phyloP scores from a whole-genome alignment of 202 grass and related monocot genomes.

The Setaria italica region DNA sequence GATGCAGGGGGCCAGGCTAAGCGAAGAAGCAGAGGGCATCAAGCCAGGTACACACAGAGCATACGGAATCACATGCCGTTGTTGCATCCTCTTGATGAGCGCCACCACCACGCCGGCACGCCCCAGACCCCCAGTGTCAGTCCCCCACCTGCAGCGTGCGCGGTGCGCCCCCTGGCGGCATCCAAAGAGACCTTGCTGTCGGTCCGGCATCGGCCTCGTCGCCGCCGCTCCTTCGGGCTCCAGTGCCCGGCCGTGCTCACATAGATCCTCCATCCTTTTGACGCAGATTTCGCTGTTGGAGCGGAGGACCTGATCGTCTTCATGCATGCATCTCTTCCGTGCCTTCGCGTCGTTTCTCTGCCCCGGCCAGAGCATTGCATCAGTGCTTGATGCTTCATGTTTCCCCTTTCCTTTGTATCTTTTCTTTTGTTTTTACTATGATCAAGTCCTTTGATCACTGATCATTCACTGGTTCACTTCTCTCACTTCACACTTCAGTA shows the following conservation, averaged over 20 bases:
- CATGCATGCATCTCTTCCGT: not conserved
- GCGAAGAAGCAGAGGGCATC: not conserved
- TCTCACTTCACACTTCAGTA: not conserved
- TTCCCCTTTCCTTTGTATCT: not conserved
- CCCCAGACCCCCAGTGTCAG: not conserved
- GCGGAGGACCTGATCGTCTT: not conserved
- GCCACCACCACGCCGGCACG: not conserved
- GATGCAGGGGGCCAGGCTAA: not conserved
- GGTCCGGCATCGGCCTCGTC: not conserved
- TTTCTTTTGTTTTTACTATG: not conserved
- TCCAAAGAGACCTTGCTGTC: not conserved
- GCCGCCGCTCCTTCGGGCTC: not conserved
- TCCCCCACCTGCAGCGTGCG: constrained; percentile 2
- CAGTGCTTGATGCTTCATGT: not conserved
- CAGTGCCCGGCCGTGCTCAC: not conserved
- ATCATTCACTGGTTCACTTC: no score
- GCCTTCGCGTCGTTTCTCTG: not conserved
- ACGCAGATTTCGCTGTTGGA: constrained; percentile 7
- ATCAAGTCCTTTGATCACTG: not conserved
- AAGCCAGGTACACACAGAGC: not conserved
- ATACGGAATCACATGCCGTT: constrained; percentile 42
- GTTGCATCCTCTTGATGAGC: constrained; percentile 10
- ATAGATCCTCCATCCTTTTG: not conserved
- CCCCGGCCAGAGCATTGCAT: not conserved
- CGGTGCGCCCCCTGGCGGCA: not conserved